Conservation (phyloP, 176 grass and related monocot genomes). For the Tuctoria greenei region DNA sequence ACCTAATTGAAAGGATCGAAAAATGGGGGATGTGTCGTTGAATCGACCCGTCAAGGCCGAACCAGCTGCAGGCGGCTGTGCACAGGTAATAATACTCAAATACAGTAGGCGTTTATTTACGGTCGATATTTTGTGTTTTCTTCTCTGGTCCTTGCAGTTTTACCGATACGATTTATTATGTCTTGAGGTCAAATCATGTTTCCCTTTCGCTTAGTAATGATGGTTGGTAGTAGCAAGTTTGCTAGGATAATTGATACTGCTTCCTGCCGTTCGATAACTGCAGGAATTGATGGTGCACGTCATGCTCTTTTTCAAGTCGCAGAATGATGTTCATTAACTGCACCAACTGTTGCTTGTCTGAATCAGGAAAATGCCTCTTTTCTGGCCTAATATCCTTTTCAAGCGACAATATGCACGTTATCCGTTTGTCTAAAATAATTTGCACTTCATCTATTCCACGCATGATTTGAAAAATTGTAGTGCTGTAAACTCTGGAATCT, state of each 20-base stretch:
- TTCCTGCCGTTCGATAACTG: neutral
- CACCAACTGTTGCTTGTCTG: conserved; percentile 14
- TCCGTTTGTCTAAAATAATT: no score
- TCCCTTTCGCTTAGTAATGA: neutral
- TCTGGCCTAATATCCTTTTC: neutral
- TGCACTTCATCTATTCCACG: no score
- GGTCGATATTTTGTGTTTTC: neutral
- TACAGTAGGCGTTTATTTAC: neutral
- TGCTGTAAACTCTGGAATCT: neutral
- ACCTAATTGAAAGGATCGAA: neutral
- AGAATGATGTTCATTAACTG: neutral
- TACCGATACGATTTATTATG: neutral
- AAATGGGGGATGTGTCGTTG: conserved; percentile 46
- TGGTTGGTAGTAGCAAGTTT: neutral
- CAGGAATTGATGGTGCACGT: neutral
- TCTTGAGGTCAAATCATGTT: neutral
- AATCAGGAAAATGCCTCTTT: neutral
- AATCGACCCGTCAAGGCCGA: conserved; percentile 33
- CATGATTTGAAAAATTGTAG: neutral
- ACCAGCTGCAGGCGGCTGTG: conserved; percentile 28
- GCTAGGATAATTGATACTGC: neutral
- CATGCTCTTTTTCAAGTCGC: neutral
- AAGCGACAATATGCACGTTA: neutral
- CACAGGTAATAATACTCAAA: conserved; percentile 29
- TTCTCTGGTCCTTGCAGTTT: neutral